Percentiles rank a stretch among this genome's conserved stretches.
Conservation (phyloP, 2,329 filamentous ascomycete genomes). For the Pseudohalonectria lignicola region DNA sequence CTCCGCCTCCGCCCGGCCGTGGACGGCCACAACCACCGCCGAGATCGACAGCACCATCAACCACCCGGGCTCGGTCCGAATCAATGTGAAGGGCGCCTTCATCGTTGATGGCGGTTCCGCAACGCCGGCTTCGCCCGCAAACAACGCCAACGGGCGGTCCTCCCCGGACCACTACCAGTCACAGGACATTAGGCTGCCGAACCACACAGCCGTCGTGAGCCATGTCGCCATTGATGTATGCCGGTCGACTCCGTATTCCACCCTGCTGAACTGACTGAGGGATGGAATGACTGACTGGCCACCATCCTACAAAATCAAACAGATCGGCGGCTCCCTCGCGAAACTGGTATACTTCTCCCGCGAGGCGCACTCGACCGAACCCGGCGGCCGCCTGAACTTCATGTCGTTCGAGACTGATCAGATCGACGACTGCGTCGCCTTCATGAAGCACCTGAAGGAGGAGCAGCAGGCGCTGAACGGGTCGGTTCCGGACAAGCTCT, state of each 20-base stretch:
- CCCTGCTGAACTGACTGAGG: no score
- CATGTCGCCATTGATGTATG: constrained; percentile 82
- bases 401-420: constrained; percentile 91
- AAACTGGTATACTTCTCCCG: constrained; percentile 97
- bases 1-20: no score
- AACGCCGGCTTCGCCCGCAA: background rate
- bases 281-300: no score
- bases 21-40: constrained; percentile 36
- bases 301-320: constrained; percentile 4
- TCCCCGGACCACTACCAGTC: constrained; percentile 41
- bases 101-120: constrained; percentile 48
- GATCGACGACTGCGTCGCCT: constrained; percentile 88
- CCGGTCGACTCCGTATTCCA: no score
- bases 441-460: constrained; percentile 75
- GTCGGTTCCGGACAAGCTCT: constrained; percentile 59
- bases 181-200: constrained; percentile 89
- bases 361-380: constrained; percentile 66
- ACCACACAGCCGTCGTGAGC: constrained; percentile 90
- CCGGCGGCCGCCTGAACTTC: constrained; percentile 87
- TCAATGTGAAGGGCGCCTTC: constrained; percentile 94
- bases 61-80: constrained; percentile 66
- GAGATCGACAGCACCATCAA: constrained; percentile 51
- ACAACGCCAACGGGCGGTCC: constrained; percentile 24
- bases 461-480: constrained; percentile 72
- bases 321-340: constrained; percentile 92